phyloP scores from a whole-genome alignment of 176 grass and related monocot genomes.

The Microstegium vimineum region DNA sequence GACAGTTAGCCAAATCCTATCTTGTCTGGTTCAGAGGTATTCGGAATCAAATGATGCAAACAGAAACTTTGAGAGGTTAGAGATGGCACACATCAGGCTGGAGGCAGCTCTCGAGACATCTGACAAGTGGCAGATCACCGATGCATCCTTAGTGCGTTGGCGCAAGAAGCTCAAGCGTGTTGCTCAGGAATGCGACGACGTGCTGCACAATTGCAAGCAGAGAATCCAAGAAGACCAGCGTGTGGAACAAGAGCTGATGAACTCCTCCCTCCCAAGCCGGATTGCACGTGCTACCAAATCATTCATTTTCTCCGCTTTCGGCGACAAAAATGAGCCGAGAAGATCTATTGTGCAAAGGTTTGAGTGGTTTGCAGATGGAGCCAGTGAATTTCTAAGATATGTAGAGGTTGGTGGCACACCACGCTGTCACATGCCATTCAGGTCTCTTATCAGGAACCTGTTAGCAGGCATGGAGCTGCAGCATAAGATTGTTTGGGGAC shows the following conservation, averaged over 20 bases:
- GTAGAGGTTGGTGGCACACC: background rate
- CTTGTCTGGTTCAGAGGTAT: background rate
- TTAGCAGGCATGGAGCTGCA: background rate
- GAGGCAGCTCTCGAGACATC: background rate
- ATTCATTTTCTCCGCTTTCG: background rate
- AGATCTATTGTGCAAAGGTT: background rate
- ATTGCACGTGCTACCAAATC: background rate
- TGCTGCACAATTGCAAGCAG: background rate
- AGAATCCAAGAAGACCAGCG: background rate
- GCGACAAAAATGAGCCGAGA: background rate
- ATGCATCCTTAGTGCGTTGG: background rate
- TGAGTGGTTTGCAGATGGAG: constrained; percentile 2
- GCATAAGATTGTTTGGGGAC: background rate
- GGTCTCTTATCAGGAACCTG: background rate
- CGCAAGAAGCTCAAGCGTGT: background rate
- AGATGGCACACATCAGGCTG: background rate
- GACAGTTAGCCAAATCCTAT: background rate
- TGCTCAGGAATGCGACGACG: background rate
- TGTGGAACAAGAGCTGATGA: background rate
- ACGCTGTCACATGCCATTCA: background rate
- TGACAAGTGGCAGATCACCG: background rate
- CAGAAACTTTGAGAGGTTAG: background rate
- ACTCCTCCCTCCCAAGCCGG: background rate
- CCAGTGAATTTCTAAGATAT: background rate
- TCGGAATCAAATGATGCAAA: background rate